These are phyloP conservation scores for Parastagonospora nodorum DNA, from an alignment of 2,329 filamentous ascomycete genomes.

Conservation along the genomic window DNA sequence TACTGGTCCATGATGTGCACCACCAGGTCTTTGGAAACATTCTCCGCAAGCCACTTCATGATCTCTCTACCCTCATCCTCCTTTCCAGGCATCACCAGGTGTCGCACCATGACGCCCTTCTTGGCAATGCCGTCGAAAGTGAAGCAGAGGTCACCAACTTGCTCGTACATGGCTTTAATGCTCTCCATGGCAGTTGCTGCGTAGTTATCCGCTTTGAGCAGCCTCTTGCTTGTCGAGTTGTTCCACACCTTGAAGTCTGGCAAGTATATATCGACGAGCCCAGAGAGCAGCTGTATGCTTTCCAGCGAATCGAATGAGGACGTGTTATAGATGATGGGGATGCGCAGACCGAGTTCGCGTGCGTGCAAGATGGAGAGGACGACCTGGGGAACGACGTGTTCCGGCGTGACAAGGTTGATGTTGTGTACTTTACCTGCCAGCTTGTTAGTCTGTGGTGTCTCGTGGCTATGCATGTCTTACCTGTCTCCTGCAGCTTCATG, in stretches of 20 bases:
- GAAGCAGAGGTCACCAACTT: conserved; percentile 84
- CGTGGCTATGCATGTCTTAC: too few species aligned
- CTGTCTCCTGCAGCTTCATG: conserved; percentile 75
- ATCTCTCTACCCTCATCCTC: conserved; percentile 75
- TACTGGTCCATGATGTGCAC: conserved; percentile 92
- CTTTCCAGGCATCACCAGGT: conserved; percentile 84
- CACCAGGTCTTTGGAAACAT: conserved; percentile 76
- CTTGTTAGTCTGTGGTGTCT: too few species aligned
- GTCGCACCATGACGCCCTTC: conserved; percentile 74
- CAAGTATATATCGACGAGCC: conserved; percentile 84
- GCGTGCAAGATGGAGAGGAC: conserved; percentile 77
- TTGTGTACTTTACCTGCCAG: conserved; percentile 74
- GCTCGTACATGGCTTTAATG: conserved; percentile 77
- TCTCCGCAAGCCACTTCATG: conserved; percentile 74
- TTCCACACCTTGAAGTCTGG: conserved; percentile 88
- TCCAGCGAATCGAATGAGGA: conserved; percentile 78
- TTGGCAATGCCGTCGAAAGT: conserved; percentile 81
- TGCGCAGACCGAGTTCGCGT: conserved; percentile 67
- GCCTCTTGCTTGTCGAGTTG: conserved; percentile 65
- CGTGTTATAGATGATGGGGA: conserved; percentile 86
- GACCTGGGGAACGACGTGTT: conserved; percentile 85
- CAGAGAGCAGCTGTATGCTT: conserved; percentile 74
- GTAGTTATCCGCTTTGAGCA: conserved; percentile 81
- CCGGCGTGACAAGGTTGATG: conserved; percentile 85
- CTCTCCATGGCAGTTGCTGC: conserved; percentile 73